Evolutionary conservation across 1,284 basidiomycete genomes (phyloP).

Genomic region (Termitomyces sp.): DNA sequence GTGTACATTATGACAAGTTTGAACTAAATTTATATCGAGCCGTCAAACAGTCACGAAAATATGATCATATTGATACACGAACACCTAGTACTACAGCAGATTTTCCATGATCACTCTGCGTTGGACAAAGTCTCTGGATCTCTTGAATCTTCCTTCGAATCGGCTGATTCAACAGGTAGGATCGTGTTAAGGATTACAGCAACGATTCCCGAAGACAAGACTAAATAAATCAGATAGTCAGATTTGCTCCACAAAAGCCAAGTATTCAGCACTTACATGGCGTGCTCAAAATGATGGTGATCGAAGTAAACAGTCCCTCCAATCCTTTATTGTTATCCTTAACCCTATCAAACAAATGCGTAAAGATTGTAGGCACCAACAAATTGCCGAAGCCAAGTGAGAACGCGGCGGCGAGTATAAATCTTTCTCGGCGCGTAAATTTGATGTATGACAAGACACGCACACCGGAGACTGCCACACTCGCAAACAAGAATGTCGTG

Average conservation of each 20-base stretch:
- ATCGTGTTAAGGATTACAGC: slow-evolving; percentile 64
- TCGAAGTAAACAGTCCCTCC: slow-evolving; percentile 69
- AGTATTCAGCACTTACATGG: slow-evolving; percentile 52
- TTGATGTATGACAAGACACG: slow-evolving; percentile 64
- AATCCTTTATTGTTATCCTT: slow-evolving; percentile 52
- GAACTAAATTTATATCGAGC: too few relatives aligned
- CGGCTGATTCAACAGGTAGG: slow-evolving; percentile 43
- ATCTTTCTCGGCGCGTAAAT: slow-evolving; percentile 72
- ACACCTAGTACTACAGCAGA: too few relatives aligned
- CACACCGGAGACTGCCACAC: slow-evolving; percentile 62
- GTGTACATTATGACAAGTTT: too few relatives aligned
- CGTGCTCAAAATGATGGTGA: slow-evolving; percentile 74
- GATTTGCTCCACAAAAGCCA: background rate
- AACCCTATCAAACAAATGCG: slow-evolving; percentile 66
- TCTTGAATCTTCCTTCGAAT: background rate
- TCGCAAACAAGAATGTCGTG: slow-evolving; percentile 73
- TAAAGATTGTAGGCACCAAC: slow-evolving; percentile 56
- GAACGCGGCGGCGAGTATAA: slow-evolving; percentile 70
- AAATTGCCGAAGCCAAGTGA: slow-evolving; percentile 72
- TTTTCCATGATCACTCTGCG: background rate
- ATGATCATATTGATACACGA: background rate
- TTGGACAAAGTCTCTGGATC: background rate
- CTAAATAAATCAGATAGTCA: slow-evolving; percentile 28
- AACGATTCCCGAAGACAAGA: slow-evolving; percentile 63
- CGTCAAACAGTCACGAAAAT: background rate